Evolutionary conservation across 192 early-diverging fungal species (phyloP), one percentile per base, ranked within the genome.

Genomic region (Lobosporangium transversale): DNA sequence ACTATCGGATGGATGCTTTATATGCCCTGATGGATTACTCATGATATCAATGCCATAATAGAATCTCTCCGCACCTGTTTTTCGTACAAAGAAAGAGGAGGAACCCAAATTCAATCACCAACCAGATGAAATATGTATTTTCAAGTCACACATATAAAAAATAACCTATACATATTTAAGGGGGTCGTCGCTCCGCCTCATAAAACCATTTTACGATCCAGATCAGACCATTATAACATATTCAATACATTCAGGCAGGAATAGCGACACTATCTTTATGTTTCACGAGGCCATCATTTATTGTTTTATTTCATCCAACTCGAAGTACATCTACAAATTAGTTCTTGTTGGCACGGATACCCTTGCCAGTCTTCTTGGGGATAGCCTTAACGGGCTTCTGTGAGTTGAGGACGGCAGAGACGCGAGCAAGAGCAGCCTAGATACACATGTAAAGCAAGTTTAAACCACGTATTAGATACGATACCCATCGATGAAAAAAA

Each of bases 381-480:
- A 79, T 79, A 53, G 75, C 80, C 83, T 89, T 88, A 57, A 75
- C 69, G 49, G 82, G 80, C 79, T 87, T 89, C 80, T 91, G 88
- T 54, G 82, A 66, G 63, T 85, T 82, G 68, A 87, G 70, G 78
- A 94, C 71, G 52, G 89, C 84, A 42, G 86, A 78, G 37, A 88
- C 85, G 69, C 93, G 91, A 64, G 89, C 90, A 60, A 92, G 85
- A 62, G 93, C 91, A 71, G 86, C 86, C 88, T 89, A 81, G 14
- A 35, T 26, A 30, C 5, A 42, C 24, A 21, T 33, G 58, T 33
- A 21, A 48, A 30, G 37, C 14, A 52, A n/a, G 12, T 37, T 17
- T 47, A 51, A 18, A 32, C 49, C 14, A 20, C 43, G 18, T 55
- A 44, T 11, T 14, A 20, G 10, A 3, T 40, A 8, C 31, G n/a